Evolutionary conservation across 345 rosid genomes (phyloP).

Genomic region (Dimocarpus longan): DNA sequence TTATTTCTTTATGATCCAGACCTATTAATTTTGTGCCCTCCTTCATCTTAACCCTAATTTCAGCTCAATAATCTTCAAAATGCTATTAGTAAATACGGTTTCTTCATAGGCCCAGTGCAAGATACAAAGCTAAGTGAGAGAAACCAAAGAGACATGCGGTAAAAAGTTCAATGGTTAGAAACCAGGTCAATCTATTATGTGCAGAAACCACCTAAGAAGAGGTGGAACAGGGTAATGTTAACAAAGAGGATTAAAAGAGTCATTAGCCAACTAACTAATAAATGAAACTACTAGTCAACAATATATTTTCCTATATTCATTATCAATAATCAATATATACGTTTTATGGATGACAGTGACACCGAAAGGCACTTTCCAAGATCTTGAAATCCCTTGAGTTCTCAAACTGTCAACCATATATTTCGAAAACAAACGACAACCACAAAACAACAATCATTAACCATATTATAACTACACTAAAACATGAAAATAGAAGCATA

Average conservation of each 20-base stretch:
- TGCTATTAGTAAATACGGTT: neutral
- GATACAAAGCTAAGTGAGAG: neutral
- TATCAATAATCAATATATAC: neutral
- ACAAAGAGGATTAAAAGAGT: neutral
- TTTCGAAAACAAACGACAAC: neutral
- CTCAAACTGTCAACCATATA: neutral
- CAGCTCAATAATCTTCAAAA: neutral
- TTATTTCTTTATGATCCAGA: neutral
- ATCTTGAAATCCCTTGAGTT: neutral
- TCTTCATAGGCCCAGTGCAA: neutral
- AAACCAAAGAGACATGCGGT: neutral
- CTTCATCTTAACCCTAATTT: neutral
- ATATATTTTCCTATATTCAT: neutral
- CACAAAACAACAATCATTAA: slow-evolving; percentile 2
- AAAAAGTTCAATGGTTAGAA: neutral
- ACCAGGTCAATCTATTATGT: neutral
- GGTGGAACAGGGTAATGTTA: too few species aligned
- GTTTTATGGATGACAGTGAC: neutral
- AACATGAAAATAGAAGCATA: slow-evolving; percentile 37
- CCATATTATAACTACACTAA: neutral
- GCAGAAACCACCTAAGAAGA: too few species aligned
- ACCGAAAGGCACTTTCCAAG: neutral
- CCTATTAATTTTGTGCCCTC: neutral
- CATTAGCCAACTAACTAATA: neutral
- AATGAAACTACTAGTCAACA: neutral